Evolutionary conservation across 371 early-diverging fungal genomes (phyloP).

Genomic region (Apophysomyces variabilis): DNA sequence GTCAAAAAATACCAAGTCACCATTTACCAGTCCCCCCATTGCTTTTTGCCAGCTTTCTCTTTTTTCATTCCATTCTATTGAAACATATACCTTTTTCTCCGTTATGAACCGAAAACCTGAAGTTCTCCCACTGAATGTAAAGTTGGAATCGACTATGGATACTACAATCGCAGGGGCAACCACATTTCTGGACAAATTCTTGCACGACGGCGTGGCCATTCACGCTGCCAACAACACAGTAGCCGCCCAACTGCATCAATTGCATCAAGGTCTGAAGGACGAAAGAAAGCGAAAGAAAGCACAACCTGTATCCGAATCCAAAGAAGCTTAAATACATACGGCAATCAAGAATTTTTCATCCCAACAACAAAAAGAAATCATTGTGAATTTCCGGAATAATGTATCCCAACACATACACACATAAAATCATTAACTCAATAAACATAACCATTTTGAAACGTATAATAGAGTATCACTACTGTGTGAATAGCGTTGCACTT

Average conservation of each 20-base stretch:
- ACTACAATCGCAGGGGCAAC: conserved; percentile 35
- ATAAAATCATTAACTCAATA: too few species aligned
- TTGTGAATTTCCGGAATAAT: too few species aligned
- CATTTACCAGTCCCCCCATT: background rate
- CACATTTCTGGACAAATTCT: conserved; percentile 45
- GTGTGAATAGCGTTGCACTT: too few species aligned
- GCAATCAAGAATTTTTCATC: conserved; percentile 1
- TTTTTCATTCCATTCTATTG: background rate
- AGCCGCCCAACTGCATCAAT: conserved; percentile 52
- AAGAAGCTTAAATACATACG: conserved; percentile 20
- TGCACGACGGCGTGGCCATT: conserved; percentile 55
- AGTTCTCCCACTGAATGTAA: conserved; percentile 47
- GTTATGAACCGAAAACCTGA: conserved; percentile 30
- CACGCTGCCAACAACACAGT: conserved; percentile 58
- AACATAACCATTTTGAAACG: too few species aligned
- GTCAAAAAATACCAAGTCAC: too few species aligned
- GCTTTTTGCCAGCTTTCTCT: background rate
- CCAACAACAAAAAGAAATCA: background rate
- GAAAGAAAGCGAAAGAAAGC: conserved; percentile 42
- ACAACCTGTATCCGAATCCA: conserved; percentile 8
- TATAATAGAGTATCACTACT: too few species aligned
- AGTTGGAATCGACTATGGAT: conserved; percentile 36
- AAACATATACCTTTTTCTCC: background rate
- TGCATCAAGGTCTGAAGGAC: conserved; percentile 50
- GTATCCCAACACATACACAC: background rate